Base-by-base conservation (phyloP, 2,329 filamentous ascomycete species). In the Epichloe sibirici region DNA sequence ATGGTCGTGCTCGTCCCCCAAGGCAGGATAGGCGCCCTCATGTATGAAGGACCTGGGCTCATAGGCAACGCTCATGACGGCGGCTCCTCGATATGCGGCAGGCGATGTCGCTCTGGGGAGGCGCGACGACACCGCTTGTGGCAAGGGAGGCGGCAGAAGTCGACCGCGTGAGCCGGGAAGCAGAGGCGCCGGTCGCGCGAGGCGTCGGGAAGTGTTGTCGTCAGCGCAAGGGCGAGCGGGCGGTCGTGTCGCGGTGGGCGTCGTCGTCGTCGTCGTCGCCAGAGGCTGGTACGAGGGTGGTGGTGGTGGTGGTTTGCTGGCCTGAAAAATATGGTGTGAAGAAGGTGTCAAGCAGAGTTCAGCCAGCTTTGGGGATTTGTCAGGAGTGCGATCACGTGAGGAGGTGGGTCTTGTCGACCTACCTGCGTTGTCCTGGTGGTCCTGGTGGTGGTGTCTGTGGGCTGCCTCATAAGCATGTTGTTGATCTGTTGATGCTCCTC, bases 1-100 rank as follows among this genome's bases (percentile, higher is more conserved):
- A 46, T 72, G 67, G 45, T 74, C 71, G 52, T 68, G 65, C 13
- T 71, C 69, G 57, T 74, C 72, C 44, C 68, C 70, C 52, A 76
- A 74, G 25, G 71, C 62, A 8, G 74, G 69, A 53, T 78, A 78
- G 21, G 66, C 62, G 51, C 71, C 73, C 50, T 75, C 71, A 51
- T 75, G 69, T 40, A 76, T 69, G 55, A 77, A 75, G 57, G 65
- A 70, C 54, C 75, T 67, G 25, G 72, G 65, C 57, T 79, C 75
- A 60, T 74, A 79, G 42, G 74, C 74, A 59, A 79, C 73, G 57
- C 70, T 74, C 74, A 78, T 77, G 48, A 59, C 69, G 62, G 52
- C 57, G 50, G 52, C 54, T 51, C 53, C 50, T 51, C 52, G 56
- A 31, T 56, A 58, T 49, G 59, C 52, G 51, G 57, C 48, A 47